Percentiles rank a stretch among this genome's conserved stretches.
These are phyloP conservation scores for Pouteria glomerata DNA, from an alignment of 148 eudicot genomes.

Conservation along the genomic window DNA sequence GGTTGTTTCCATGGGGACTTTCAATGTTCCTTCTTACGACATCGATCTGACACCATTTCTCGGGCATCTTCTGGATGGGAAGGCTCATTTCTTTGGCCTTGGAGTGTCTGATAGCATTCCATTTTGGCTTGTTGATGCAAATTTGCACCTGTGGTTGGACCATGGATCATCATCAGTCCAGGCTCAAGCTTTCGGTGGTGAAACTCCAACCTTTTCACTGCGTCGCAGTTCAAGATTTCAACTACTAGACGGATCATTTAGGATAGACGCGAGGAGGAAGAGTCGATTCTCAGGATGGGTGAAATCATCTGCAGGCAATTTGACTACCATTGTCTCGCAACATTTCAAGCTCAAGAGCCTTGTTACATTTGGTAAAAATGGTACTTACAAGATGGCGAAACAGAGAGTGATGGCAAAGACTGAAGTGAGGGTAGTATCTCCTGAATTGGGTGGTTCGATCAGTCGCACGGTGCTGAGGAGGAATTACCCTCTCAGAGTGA, in stretches of 20 bases:
- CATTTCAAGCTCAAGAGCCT: constrained; percentile 47
- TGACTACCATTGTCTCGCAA: constrained; percentile 39
- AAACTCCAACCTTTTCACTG: constrained; percentile 24
- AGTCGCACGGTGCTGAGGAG: constrained; percentile 21
- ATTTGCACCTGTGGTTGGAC: constrained; percentile 85
- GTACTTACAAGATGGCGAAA: constrained; percentile 40
- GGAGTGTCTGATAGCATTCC: constrained; percentile 56
- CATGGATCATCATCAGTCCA: constrained; percentile 29
- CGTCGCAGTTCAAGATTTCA: constrained; percentile 29
- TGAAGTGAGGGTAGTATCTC: constrained; percentile 30
- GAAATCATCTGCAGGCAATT: constrained; percentile 47
- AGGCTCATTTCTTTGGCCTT: constrained; percentile 49
- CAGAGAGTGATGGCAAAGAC: constrained; percentile 43
- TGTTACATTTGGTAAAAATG: constrained; percentile 37
- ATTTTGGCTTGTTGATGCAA: constrained; percentile 84
- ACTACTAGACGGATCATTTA: constrained; percentile 52
- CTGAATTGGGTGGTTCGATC: constrained; percentile 23
- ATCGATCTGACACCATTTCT: constrained; percentile 74
- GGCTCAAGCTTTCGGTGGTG: constrained; percentile 23
- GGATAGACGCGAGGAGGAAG: constrained; percentile 41
- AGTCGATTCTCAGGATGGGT: constrained; percentile 67
- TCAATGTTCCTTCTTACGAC: constrained; percentile 76
- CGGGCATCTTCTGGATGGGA: constrained; percentile 53
- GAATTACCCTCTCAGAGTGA: constrained; percentile 44
- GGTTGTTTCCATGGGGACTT: constrained; percentile 75